Conservation (phyloP, 306 rosid genomes). For the Ziziphus jujuba region DNA sequence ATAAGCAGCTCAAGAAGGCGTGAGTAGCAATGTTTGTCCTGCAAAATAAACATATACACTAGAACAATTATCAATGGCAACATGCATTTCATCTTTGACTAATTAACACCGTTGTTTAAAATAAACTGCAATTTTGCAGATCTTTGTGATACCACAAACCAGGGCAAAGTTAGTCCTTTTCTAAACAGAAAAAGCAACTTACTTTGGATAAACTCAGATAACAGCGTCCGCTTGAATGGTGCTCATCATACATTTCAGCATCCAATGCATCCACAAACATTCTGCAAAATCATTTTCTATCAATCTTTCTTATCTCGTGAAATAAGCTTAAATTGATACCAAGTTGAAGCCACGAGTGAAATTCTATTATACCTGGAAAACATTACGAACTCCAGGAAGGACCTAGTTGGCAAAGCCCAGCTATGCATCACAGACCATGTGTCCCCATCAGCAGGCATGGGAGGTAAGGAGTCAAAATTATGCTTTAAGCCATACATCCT, state of each 20-base stretch:
- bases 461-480: constrained; percentile 57
- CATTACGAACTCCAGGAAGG: constrained; percentile 93
- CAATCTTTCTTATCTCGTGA: constrained; percentile 11
- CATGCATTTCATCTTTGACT: background rate
- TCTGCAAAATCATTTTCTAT: constrained; percentile 49
- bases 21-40: constrained; percentile 92
- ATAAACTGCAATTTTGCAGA: no score
- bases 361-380: constrained; percentile 70
- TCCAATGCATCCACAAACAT: constrained; percentile 92
- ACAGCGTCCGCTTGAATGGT: constrained; percentile 76
- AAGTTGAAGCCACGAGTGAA: constrained; percentile 2
- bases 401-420: constrained; percentile 91
- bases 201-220: constrained; percentile 79
- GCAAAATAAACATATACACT: constrained; percentile 19
- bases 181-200: constrained; percentile 21
- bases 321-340: constrained; percentile 8
- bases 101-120: no score
- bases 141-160: background rate
- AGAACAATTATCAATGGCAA: background rate
- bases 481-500: constrained; percentile 73
- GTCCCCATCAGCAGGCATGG: constrained; percentile 81
- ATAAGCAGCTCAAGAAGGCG: constrained; percentile 82
- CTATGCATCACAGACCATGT: constrained; percentile 88
- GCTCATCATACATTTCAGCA: constrained; percentile 68
- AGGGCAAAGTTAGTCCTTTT: background rate